Percentiles rank a stretch among this genome's conserved stretches.
Conservation (phyloP, 768 basidiomycete species). For the Mycena rosella region DNA sequence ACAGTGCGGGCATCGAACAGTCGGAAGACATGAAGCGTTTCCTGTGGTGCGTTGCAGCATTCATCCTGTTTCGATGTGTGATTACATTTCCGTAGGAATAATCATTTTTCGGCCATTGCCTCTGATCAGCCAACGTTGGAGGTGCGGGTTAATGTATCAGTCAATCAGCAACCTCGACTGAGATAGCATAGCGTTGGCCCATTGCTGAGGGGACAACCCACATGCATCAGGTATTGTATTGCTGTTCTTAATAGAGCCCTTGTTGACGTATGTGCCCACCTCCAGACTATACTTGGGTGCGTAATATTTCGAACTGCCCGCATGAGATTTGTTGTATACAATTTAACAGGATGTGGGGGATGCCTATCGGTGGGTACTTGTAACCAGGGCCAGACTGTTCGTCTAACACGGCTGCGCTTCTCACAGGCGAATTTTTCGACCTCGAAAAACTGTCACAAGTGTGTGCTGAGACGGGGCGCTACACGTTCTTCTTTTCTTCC, state of each 20-base stretch:
- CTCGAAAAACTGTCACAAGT: constrained; percentile 70
- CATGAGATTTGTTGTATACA: neutral
- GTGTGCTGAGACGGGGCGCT: constrained; percentile 70
- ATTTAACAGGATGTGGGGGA: constrained; percentile 69
- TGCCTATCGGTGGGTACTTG: constrained; percentile 70
- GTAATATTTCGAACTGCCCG: constrained; percentile 30
- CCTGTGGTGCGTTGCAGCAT: constrained; percentile 65
- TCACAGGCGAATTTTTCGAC: constrained; percentile 77
- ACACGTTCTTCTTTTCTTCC: constrained; percentile 82
- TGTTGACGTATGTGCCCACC: constrained; percentile 6
- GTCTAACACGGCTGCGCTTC: constrained; percentile 4
- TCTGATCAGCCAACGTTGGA: constrained; percentile 78
- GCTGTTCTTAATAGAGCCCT: constrained; percentile 5
- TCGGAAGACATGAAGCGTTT: constrained; percentile 79
- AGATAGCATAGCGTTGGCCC: constrained; percentile 65
- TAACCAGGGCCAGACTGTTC: neutral
- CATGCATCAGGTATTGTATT: constrained; percentile 68
- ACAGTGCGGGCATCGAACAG: constrained; percentile 77
- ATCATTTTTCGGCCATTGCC: constrained; percentile 78
- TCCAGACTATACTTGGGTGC: constrained; percentile 71
- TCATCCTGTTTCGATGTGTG: neutral
- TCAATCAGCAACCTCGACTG: constrained; percentile 24
- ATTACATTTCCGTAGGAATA: constrained; percentile 62
- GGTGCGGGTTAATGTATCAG: constrained; percentile 47
- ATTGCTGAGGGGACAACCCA: constrained; percentile 54